Evolutionary conservation across 179 eudicot species (phyloP), one percentile per base, ranked within the genome.

Genomic region (Kewa caespitosa): DNA sequence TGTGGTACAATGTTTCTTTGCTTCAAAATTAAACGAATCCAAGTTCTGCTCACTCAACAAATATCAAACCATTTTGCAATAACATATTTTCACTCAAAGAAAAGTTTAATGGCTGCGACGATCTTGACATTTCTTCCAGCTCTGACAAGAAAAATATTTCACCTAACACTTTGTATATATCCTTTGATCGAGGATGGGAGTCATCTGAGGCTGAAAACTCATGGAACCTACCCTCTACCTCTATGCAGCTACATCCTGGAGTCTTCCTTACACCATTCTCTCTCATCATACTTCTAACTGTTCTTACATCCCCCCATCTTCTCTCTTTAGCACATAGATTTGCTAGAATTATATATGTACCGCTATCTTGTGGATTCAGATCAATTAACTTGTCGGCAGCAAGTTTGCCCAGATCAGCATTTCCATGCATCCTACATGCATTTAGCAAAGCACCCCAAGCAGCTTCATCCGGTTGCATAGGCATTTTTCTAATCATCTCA

Each of bases 391-490:
- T 85, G 0, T 79, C 83, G 36, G 90, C 92, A 17, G 89, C 89
- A 48, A 85, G 25, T 79, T 82, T 88, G 7, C 93, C 93, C 65
- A 91, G 76, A 74, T 88, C 89, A 39, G 85, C 84, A 81, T 88
- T 82, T 48, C 84, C 84, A 67, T 88, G 87, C 84, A 90, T 87
- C 79, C 86, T 84, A 74, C 97, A 91, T 4, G 89, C 91, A 39
- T 86, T 87, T 27, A 91, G 88, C 43, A 91, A 82, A 39, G 94
- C 92, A 32, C 97, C 97, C 94, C 94, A 91, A 37, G 78, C 88
- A 69, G 88, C 97, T 80, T 79, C 86, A 81, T 91, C 97, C 0
- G 94, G 91, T 70, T 87, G 83, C 90, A 90, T 82, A 38, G 91
- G 89, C 97, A 91, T 91, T 61, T 52, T 64, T 68, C 18, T 78